Conservation (phyloP, 768 basidiomycete genomes). For the Pisolithus marmoratus region DNA sequence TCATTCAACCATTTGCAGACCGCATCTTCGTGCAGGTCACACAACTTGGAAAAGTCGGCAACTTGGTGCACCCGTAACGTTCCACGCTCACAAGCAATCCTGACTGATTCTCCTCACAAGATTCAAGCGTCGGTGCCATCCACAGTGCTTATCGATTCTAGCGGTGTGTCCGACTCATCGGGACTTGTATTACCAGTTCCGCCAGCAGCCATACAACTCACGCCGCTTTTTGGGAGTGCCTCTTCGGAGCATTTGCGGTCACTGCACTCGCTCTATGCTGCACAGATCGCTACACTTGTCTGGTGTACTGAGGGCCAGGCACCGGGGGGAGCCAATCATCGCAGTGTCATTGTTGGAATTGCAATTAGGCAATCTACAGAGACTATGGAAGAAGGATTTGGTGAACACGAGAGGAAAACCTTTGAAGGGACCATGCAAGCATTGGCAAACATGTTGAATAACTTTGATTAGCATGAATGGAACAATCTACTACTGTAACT, state of each 20-base stretch:
- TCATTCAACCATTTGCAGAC: conserved; percentile 78
- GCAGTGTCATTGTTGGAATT: conserved; percentile 70
- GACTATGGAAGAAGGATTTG: conserved; percentile 20
- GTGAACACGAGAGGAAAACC: conserved; percentile 36
- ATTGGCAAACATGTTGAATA: conserved; percentile 32
- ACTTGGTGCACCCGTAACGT: conserved; percentile 48
- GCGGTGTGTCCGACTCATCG: conserved; percentile 30
- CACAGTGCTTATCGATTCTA: conserved; percentile 46
- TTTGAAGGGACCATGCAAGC: conserved; percentile 50
- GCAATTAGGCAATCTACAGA: conserved; percentile 45
- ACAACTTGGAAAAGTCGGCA: conserved; percentile 87
- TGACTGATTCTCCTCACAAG: conserved; percentile 33
- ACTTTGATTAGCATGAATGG: neutral
- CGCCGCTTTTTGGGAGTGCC: conserved; percentile 71
- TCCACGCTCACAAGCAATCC: neutral
- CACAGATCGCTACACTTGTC: conserved; percentile 82
- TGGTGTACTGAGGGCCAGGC: conserved; percentile 54
- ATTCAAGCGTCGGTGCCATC: conserved; percentile 76
- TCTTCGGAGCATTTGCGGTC: conserved; percentile 64
- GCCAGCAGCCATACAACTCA: conserved; percentile 70
- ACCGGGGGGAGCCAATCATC: conserved; percentile 38
- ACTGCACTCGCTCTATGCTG: conserved; percentile 72
- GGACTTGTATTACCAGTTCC: conserved; percentile 47
- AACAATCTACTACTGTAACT: neutral
- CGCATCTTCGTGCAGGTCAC: conserved; percentile 82